Percentiles rank a stretch among this genome's conserved stretches.
Evolutionary conservation across 305 asterid species (phyloP).

Genomic region (Petunia hybrid): DNA sequence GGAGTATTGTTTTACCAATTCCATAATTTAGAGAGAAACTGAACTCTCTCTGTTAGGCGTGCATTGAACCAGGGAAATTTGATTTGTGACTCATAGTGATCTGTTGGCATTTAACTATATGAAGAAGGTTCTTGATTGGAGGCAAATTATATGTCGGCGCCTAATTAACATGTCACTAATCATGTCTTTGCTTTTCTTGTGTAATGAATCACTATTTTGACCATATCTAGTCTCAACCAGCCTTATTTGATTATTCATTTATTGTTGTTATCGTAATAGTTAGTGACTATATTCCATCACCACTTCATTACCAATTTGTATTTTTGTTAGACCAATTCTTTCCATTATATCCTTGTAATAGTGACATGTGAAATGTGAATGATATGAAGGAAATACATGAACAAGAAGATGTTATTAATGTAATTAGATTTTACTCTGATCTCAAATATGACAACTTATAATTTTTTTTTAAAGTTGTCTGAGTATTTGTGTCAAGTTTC

Average conservation of each 20-base stretch:
- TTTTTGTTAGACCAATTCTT: not conserved
- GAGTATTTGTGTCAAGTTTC: not conserved
- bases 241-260: not conserved
- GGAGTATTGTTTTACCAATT: not conserved
- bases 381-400: not conserved
- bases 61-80: not conserved
- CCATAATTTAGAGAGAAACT: not conserved
- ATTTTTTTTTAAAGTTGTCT: not conserved
- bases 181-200: not conserved
- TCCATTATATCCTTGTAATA: not conserved
- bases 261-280: not conserved
- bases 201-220: slow-evolving; percentile 8
- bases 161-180: not conserved
- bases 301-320: not conserved
- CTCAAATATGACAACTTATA: not conserved
- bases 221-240: not conserved
- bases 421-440: not conserved
- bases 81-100: not conserved
- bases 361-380: not conserved
- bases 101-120: too few relatives aligned
- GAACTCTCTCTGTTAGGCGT: not conserved
- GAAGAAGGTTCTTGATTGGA: not conserved
- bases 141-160: slow-evolving; percentile 24
- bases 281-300: not conserved
- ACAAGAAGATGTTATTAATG: not conserved